A percentile compares a stretch with the other conserved stretches of the same genome.
phyloP scores from a whole-genome alignment of 177 flowering plant genomes.

The Vitis hybrid region DNA sequence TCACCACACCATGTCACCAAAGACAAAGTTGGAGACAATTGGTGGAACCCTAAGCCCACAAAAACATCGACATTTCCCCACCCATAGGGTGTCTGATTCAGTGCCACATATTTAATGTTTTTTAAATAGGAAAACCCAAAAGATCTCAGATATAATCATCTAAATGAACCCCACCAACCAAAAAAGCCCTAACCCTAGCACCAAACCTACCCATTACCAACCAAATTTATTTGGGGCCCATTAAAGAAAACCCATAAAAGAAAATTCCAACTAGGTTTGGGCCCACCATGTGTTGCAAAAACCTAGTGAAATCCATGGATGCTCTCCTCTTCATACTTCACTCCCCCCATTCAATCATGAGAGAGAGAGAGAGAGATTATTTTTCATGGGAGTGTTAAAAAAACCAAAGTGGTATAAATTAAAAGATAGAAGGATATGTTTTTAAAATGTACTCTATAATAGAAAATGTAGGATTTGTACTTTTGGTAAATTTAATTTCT shows the following conservation, averaged over 20 bases:
- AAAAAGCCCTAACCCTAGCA: slow-evolving; percentile 2
- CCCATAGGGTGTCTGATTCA: slow-evolving; percentile 13
- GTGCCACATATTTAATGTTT: slow-evolving; percentile 12
- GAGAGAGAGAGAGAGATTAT: slow-evolving; percentile 3
- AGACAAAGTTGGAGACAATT: slow-evolving; percentile 1
- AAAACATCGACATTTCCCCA: neutral
- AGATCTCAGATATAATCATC: neutral
- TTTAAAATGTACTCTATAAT: too few species aligned
- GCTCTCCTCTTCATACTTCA: slow-evolving; percentile 1
- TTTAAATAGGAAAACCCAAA: neutral
- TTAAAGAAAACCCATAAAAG: neutral
- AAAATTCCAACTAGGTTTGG: slow-evolving; percentile 17
- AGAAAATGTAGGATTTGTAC: too few species aligned
- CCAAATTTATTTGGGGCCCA: slow-evolving; percentile 10
- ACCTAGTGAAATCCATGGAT: slow-evolving; percentile 2
- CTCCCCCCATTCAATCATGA: neutral
- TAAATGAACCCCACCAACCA: slow-evolving; percentile 1
- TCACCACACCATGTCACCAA: neutral
- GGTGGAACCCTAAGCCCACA: neutral
- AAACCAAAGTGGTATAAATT: neutral
- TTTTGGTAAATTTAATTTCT: too few species aligned
- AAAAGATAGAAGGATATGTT: neutral
- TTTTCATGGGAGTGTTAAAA: neutral
- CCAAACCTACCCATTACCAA: slow-evolving; percentile 1
- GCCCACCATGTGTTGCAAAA: slow-evolving; percentile 20